Evolutionary conservation across 1,284 basidiomycete species (phyloP).

Genomic region (Polyporus tsugae): DNA sequence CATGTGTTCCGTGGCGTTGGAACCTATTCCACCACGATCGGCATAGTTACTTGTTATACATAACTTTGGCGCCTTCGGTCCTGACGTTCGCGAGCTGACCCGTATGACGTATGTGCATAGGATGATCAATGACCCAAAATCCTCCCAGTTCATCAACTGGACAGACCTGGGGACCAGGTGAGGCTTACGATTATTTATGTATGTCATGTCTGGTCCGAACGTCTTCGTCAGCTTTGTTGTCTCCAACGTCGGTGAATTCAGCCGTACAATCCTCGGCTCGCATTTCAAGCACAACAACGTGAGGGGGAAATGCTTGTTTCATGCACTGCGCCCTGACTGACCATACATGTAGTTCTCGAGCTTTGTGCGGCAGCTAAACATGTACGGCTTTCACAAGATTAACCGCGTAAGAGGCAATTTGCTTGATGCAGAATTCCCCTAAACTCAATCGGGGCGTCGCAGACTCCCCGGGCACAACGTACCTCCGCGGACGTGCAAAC

Average conservation of each 20-base stretch:
- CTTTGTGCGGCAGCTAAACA: slow-evolving; percentile 90
- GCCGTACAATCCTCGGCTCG: slow-evolving; percentile 78
- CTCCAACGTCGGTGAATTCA: slow-evolving; percentile 84
- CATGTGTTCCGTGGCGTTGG: slow-evolving; percentile 21
- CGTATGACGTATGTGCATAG: slow-evolving; percentile 44
- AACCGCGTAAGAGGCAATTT: slow-evolving; percentile 62
- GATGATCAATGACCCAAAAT: slow-evolving; percentile 85
- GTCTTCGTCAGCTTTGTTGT: slow-evolving; percentile 68
- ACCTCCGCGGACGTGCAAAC: slow-evolving; percentile 82
- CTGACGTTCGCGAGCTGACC: slow-evolving; percentile 13
- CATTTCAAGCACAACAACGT: slow-evolving; percentile 89
- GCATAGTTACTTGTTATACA: slow-evolving; percentile 22
- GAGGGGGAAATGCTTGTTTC: slow-evolving; percentile 37
- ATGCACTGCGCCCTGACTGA: neutral
- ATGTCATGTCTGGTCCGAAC: slow-evolving; percentile 17
- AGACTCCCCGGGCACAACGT: slow-evolving; percentile 86
- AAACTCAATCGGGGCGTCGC: slow-evolving; percentile 27
- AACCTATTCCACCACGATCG: slow-evolving; percentile 20
- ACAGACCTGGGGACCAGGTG: slow-evolving; percentile 78
- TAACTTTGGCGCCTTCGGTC: slow-evolving; percentile 20
- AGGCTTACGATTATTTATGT: slow-evolving; percentile 3
- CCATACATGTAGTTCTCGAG: slow-evolving; percentile 73
- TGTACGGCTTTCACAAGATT: slow-evolving; percentile 90
- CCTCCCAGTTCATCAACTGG: slow-evolving; percentile 80
- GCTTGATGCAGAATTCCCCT: neutral